phyloP scores from a whole-genome alignment of 140 eudicot genomes.

The Bidens hawaiensis region DNA sequence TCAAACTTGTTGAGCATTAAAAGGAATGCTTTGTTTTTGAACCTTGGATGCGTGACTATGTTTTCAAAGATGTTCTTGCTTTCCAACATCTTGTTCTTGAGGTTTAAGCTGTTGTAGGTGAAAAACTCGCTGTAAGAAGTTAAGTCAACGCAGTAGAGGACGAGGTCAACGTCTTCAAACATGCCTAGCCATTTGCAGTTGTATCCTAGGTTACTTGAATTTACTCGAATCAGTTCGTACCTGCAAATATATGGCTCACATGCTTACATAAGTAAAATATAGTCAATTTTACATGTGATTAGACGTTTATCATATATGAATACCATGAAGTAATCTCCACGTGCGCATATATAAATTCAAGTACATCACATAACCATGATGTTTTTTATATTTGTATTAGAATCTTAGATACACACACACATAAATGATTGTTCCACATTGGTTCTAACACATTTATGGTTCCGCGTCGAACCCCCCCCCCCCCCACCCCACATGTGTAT shows the following conservation, averaged over 20 bases:
- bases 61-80: constrained; percentile 54
- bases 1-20: constrained; percentile 73
- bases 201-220: constrained; percentile 52
- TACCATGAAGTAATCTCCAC: no score
- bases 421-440: background rate
- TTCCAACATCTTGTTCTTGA: constrained; percentile 64
- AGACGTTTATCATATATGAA: no score
- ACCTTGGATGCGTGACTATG: constrained; percentile 48
- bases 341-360: no score
- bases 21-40: constrained; percentile 46
- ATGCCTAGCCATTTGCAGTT: constrained; percentile 70
- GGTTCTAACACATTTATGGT: no score
- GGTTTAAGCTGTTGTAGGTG: constrained; percentile 27
- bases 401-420: no score
- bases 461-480: no score
- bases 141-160: constrained; percentile 56
- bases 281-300: no score
- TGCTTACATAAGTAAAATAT: no score
- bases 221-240: constrained; percentile 62
- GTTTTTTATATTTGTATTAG: no score
- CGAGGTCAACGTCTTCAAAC: constrained; percentile 73
- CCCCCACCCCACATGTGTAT: no score
- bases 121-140: constrained; percentile 49
- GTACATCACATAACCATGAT: no score
- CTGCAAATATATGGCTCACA: constrained; percentile 27